phyloP scores from a whole-genome alignment of 2,329 filamentous ascomycete genomes.

The Colletotrichum spaethianum region DNA sequence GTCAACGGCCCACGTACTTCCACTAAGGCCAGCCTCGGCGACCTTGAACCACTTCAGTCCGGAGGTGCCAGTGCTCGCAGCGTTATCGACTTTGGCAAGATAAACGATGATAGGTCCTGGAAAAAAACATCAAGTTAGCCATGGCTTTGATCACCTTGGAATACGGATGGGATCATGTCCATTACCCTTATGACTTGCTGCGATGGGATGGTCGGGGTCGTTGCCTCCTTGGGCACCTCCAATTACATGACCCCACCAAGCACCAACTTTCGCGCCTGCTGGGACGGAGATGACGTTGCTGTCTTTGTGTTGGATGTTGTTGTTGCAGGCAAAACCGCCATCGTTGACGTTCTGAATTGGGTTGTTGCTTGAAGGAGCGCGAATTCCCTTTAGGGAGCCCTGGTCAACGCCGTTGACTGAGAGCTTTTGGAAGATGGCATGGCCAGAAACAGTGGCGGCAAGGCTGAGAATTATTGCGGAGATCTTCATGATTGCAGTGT shows the following conservation, averaged over 20 bases:
- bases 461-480: constrained; percentile 31
- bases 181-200: constrained; percentile 61
- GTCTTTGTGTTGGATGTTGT: constrained; percentile 52
- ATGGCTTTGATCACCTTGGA: background rate
- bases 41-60: constrained; percentile 67
- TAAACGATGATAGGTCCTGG: constrained; percentile 64
- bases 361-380: constrained; percentile 64
- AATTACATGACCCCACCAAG: constrained; percentile 65
- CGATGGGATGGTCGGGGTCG: constrained; percentile 64
- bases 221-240: constrained; percentile 60
- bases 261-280: constrained; percentile 63
- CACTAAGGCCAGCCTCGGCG: constrained; percentile 56
- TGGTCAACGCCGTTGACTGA: constrained; percentile 64
- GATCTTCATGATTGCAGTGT: constrained; percentile 35
- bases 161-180: background rate
- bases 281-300: constrained; percentile 60
- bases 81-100: constrained; percentile 63
- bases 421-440: constrained; percentile 60
- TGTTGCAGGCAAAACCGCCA: constrained; percentile 62
- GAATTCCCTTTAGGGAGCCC: constrained; percentile 64
- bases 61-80: constrained; percentile 54
- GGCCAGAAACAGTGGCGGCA: constrained; percentile 53
- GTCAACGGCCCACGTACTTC: constrained; percentile 49
- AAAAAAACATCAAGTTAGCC: background rate
- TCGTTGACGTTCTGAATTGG: constrained; percentile 64